Evolutionary conservation across 1,284 basidiomycete genomes (phyloP).

Genomic region (Sporisorium reilianum): DNA sequence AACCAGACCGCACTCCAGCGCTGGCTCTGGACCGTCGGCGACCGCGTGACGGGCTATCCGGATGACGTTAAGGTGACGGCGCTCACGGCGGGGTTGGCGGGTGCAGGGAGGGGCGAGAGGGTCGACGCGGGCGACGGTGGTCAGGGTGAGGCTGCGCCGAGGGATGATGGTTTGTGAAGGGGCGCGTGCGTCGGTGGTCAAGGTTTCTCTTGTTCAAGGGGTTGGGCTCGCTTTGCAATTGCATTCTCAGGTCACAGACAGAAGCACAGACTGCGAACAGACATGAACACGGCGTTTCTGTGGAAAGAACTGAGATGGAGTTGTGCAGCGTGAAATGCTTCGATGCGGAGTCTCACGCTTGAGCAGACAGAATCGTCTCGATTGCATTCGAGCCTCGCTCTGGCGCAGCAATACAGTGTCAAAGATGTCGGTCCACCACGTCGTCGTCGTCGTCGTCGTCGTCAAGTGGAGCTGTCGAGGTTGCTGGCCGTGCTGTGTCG

Average conservation of each 20-base stretch:
- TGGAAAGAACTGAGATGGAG: too few relatives aligned
- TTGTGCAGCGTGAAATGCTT: background rate
- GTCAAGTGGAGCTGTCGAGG: background rate
- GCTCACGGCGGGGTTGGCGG: constrained; percentile 15
- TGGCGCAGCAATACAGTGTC: background rate
- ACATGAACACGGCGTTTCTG: too few relatives aligned
- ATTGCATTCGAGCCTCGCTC: background rate
- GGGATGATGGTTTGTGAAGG: background rate
- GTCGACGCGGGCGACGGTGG: too few relatives aligned
- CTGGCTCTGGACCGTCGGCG: constrained; percentile 27
- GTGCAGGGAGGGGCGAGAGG: background rate
- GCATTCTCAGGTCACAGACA: too few relatives aligned
- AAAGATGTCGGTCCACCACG: constrained; percentile 37
- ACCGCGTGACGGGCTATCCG: constrained; percentile 22
- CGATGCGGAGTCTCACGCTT: background rate
- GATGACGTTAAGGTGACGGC: constrained; percentile 26
- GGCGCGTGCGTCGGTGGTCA: too few relatives aligned
- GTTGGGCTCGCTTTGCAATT: too few relatives aligned
- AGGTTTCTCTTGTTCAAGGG: too few relatives aligned
- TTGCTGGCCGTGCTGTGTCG: background rate
- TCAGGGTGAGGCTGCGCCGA: background rate
- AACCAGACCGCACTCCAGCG: constrained; percentile 26
- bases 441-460: constrained; percentile 36
- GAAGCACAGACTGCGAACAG: too few relatives aligned
- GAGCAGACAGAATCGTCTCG: background rate